Evolutionary conservation across 108 stramenopile genomes (phyloP), one percentile per base, ranked within the genome.

Genomic region (Skeletonema tropicum): DNA sequence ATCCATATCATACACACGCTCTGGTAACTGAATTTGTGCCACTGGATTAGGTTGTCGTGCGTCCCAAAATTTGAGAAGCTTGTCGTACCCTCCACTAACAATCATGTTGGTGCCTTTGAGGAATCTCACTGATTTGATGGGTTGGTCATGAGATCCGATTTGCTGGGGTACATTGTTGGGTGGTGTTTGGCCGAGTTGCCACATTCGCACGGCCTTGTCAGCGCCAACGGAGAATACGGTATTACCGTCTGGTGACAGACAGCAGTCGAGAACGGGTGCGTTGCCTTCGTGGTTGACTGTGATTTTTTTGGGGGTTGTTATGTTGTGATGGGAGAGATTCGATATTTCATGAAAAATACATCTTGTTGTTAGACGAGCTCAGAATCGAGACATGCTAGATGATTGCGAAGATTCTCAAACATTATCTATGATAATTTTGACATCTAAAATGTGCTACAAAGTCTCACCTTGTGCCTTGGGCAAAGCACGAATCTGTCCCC

Each of bases 31-130:
- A 29, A 96, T 75, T 6, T 64, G 68, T 12, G 87, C 90, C 9
- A 79, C 94, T 3, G 97, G 93, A 58, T 86, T 94, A 21, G 90
- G 93, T 49, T 70, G 74, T 33, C 96, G 88, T 1, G 77, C 74
- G 73, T 98, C 96, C 97, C 97, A 98, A 73, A 93, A 95, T 82
- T 92, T 92, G 59, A 98, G 72, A 88, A 91, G 60, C 83, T 91
- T 85, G 62, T 92, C 91, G 84, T 86, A 92, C 19, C 82, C 77
- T 11, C 93, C 96, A 31, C 88, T 90, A 3, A 96, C 90, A 31
- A 98, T 87, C 52, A 95, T 31, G 49, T 89, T 88, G 15, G 71
- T 78, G 12, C 83, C 73, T 26, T 81, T 81, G 29, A 94, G 61
- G 68, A 88, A 94, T 3, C 87, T 83, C 1, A 96, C 87, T 6